Conservation (phyloP, 1,284 basidiomycete species). For the Cutaneotrichosporon dermatis region DNA sequence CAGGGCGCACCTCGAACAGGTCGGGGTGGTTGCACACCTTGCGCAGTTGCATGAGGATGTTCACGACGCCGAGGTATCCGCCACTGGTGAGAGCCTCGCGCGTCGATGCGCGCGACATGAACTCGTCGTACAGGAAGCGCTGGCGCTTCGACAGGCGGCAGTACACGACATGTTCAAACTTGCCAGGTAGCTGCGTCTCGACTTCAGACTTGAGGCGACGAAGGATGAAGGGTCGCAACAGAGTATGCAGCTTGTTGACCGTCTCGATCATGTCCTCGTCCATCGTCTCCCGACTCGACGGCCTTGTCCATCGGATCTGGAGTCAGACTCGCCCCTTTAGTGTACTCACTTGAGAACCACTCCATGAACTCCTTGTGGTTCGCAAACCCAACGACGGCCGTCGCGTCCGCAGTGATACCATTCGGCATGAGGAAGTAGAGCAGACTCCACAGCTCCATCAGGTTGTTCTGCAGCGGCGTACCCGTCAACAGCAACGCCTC, state of each 20-base stretch:
- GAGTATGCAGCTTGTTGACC: slow-evolving; percentile 83
- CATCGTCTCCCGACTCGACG: slow-evolving; percentile 72
- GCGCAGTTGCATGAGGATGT: slow-evolving; percentile 92
- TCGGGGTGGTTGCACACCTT: slow-evolving; percentile 97
- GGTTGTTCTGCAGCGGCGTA: slow-evolving; percentile 91
- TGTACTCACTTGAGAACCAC: slow-evolving; percentile 87
- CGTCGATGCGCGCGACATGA: slow-evolving; percentile 89
- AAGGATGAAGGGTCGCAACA: slow-evolving; percentile 88
- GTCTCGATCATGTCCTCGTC: slow-evolving; percentile 84
- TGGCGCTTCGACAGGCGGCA: slow-evolving; percentile 92
- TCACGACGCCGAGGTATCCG: slow-evolving; percentile 76
- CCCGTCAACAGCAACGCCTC: slow-evolving; percentile 79
- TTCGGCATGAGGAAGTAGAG: slow-evolving; percentile 94
- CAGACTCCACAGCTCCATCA: slow-evolving; percentile 92
- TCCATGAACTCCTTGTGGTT: slow-evolving; percentile 91
- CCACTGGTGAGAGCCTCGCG: slow-evolving; percentile 80
- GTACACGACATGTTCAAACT: slow-evolving; percentile 88
- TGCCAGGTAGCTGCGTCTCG: slow-evolving; percentile 93
- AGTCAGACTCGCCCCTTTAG: background rate
- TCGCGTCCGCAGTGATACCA: slow-evolving; percentile 50
- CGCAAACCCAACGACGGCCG: slow-evolving; percentile 72
- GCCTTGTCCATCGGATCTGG: slow-evolving; percentile 89
- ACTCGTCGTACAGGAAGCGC: slow-evolving; percentile 95
- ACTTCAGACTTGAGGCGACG: slow-evolving; percentile 95
- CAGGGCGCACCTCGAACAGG: slow-evolving; percentile 89